These are phyloP conservation scores for Phialocephala sp. DNA, from an alignment of 2,329 filamentous ascomycete genomes.

Conservation along the genomic window DNA sequence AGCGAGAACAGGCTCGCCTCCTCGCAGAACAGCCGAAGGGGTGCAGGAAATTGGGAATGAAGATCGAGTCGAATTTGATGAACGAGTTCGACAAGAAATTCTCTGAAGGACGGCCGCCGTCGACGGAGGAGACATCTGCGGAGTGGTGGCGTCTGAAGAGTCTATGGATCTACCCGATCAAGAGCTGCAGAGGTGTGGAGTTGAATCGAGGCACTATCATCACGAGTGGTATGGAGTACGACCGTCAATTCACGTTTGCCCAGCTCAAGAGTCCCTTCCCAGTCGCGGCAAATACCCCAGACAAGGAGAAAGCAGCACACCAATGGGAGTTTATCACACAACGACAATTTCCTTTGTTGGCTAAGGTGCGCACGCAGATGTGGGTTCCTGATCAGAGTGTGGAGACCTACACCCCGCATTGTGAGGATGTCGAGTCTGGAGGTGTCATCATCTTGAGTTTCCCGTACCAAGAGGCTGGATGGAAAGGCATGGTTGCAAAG, in stretches of 20 bases:
- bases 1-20: slow-evolving; percentile 40
- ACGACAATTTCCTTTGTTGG: slow-evolving; percentile 71
- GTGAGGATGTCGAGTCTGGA: slow-evolving; percentile 56
- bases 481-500: slow-evolving; percentile 53
- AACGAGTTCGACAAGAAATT: slow-evolving; percentile 62
- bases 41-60: slow-evolving; percentile 58
- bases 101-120: slow-evolving; percentile 44
- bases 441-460: slow-evolving; percentile 72
- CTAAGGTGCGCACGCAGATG: slow-evolving; percentile 69
- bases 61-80: slow-evolving; percentile 54
- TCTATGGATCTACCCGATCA: slow-evolving; percentile 81
- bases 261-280: slow-evolving; percentile 62
- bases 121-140: slow-evolving; percentile 42
- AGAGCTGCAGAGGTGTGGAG: slow-evolving; percentile 81
- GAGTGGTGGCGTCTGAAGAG: slow-evolving; percentile 63
- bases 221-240: slow-evolving; percentile 74
- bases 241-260: slow-evolving; percentile 84
- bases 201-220: slow-evolving; percentile 68
- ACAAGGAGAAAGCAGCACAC: slow-evolving; percentile 49
- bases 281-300: slow-evolving; percentile 44
- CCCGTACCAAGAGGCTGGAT: slow-evolving; percentile 60
- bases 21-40: slow-evolving; percentile 49
- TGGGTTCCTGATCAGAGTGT: slow-evolving; percentile 71
- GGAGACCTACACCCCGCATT: slow-evolving; percentile 53
- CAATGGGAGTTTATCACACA: slow-evolving; percentile 76